phyloP scores from a whole-genome alignment of 805 yeast genomes.

The Saccharomycopsis oosterbeekiorum region DNA sequence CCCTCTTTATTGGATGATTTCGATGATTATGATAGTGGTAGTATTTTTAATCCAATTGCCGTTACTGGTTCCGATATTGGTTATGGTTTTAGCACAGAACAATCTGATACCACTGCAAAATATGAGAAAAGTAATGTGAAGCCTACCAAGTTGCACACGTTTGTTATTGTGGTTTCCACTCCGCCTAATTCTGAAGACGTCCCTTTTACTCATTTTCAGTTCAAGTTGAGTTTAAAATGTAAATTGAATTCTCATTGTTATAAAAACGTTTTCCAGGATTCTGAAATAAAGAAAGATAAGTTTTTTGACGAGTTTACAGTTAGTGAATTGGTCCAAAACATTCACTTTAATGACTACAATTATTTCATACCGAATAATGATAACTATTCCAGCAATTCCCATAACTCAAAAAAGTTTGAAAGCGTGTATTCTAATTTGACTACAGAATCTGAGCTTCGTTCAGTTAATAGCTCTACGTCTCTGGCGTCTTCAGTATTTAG shows the following conservation, averaged over 20 bases:
- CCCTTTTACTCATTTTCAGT: neutral
- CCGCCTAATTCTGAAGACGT: constrained; percentile 3
- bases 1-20: constrained; percentile 3
- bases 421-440: neutral
- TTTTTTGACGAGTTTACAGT: neutral
- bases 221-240: neutral
- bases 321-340: constrained; percentile 6
- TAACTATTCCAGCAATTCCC: neutral
- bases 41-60: neutral
- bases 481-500: neutral
- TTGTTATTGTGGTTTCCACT: constrained; percentile 14
- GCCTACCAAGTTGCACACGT: constrained; percentile 13
- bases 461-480: neutral
- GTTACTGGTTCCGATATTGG: neutral
- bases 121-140: neutral
- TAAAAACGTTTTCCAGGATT: neutral
- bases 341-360: constrained; percentile 14
- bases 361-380: constrained; percentile 13
- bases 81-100: neutral
- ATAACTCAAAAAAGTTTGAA: neutral
- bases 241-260: neutral
- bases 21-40: neutral
- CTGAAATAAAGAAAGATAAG: neutral
- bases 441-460: neutral
- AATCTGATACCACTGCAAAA: neutral